These are phyloP conservation scores for Hibiscus trionum DNA, from an alignment of 345 rosid species.

Conservation along the genomic window DNA sequence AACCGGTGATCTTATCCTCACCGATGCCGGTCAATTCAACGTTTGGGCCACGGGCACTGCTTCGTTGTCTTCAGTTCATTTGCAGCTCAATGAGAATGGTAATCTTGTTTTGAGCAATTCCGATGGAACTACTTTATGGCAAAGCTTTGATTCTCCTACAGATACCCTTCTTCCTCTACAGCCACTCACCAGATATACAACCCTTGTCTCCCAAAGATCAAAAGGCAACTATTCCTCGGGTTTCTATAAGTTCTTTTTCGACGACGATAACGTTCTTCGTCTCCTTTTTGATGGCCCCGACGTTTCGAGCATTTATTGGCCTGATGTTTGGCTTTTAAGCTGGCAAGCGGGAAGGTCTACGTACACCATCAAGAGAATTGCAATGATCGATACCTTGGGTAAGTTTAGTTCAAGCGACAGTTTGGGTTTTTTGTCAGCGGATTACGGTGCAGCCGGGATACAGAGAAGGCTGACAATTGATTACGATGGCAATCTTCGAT, in stretches of 20 bases:
- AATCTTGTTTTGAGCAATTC: constrained; percentile 19
- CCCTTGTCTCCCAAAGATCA: constrained; percentile 25
- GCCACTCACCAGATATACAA: constrained; percentile 13
- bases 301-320: constrained; percentile 27
- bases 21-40: constrained; percentile 10
- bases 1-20: constrained; percentile 17
- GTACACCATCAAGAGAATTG: constrained; percentile 9
- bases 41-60: not conserved
- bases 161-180: constrained; percentile 35
- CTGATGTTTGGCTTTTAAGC: constrained; percentile 8
- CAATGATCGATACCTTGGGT: not conserved
- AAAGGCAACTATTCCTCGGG: constrained; percentile 26
- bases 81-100: constrained; percentile 18
- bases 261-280: constrained; percentile 24
- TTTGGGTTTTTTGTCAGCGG: not conserved
- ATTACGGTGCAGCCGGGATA: not conserved
- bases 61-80: not conserved
- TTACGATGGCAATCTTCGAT: not conserved
- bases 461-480: constrained; percentile 14
- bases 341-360: constrained; percentile 9
- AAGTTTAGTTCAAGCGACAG: not conserved
- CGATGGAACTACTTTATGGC: constrained; percentile 1
- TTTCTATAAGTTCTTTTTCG: constrained; percentile 24
- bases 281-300: constrained; percentile 23
- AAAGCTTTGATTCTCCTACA: constrained; percentile 34